These are phyloP conservation scores for Picea engelmannii DNA, from an alignment of 83 land plant genomes.

Conservation along the genomic window DNA sequence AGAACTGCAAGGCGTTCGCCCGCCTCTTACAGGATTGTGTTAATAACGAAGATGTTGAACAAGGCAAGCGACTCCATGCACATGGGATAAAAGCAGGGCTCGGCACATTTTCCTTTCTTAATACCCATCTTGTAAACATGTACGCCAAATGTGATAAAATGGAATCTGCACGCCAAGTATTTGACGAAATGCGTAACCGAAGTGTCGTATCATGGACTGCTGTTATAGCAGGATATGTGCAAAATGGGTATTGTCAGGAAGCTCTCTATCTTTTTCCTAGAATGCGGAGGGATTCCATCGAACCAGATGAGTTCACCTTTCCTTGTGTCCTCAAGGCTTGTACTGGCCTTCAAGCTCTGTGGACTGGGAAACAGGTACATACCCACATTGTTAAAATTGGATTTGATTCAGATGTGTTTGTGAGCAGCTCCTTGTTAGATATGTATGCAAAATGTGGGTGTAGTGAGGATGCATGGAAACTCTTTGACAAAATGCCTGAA, in stretches of 20 bases:
- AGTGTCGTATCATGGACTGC: slow-evolving; percentile 42
- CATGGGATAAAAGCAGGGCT: not conserved
- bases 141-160: slow-evolving; percentile 30
- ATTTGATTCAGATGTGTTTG: slow-evolving; percentile 8
- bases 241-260: slow-evolving; percentile 33
- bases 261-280: slow-evolving; percentile 40
- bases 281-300: slow-evolving; percentile 32
- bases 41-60: not conserved
- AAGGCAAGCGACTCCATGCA: not conserved
- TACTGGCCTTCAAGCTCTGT: slow-evolving; percentile 37
- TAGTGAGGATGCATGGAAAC: slow-evolving; percentile 18
- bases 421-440: not conserved
- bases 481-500: slow-evolving; percentile 31
- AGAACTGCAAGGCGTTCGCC: not conserved
- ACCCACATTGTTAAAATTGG: slow-evolving; percentile 24
- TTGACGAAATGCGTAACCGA: slow-evolving; percentile 38
- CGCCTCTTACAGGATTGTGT: not conserved
- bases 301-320: slow-evolving; percentile 40
- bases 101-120: not conserved
- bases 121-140: slow-evolving; percentile 2
- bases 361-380: slow-evolving; percentile 57
- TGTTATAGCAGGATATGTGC: slow-evolving; percentile 56
- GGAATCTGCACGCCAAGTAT: slow-evolving; percentile 37
- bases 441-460: slow-evolving; percentile 61
- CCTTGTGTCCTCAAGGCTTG: slow-evolving; percentile 58